Evolutionary conservation across 2,329 filamentous ascomycete genomes (phyloP).

Genomic region (Achaetomium macrosporum): DNA sequence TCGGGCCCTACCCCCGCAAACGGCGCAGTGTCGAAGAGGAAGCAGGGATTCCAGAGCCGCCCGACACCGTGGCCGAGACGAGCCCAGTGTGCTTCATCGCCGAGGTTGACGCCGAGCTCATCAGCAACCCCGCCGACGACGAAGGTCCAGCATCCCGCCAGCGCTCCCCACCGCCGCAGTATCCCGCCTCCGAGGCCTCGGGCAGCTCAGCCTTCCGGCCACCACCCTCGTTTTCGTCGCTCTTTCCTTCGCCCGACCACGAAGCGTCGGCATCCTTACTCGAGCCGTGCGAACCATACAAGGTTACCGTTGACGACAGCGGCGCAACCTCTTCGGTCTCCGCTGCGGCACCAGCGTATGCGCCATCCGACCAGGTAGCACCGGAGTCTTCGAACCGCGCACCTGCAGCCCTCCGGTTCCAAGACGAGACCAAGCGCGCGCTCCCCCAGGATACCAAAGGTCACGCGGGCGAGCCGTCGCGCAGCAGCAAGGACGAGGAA

Average conservation of each 20-base stretch:
- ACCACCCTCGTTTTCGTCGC: constrained; percentile 56
- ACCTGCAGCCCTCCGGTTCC: constrained; percentile 29
- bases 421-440: constrained; percentile 74
- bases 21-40: constrained; percentile 31
- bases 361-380: constrained; percentile 17
- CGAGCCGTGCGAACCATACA: constrained; percentile 33
- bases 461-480: constrained; percentile 35
- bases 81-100: constrained; percentile 26
- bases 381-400: constrained; percentile 22
- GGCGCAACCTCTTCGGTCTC: constrained; percentile 22
- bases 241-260: constrained; percentile 40
- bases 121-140: not conserved
- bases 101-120: constrained; percentile 26
- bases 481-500: constrained; percentile 64
- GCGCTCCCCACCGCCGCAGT: constrained; percentile 52
- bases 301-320: constrained; percentile 32
- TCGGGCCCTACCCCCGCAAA: constrained; percentile 29
- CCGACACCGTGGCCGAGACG: constrained; percentile 24
- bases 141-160: constrained; percentile 16
- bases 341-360: constrained; percentile 50
- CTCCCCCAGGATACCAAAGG: constrained; percentile 76
- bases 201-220: constrained; percentile 39
- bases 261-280: constrained; percentile 32
- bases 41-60: constrained; percentile 21
- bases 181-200: constrained; percentile 51